Percentiles rank a stretch among this genome's conserved stretches.
phyloP scores from a whole-genome alignment of 192 early-diverging fungal species.

The Coemansia sp. region DNA sequence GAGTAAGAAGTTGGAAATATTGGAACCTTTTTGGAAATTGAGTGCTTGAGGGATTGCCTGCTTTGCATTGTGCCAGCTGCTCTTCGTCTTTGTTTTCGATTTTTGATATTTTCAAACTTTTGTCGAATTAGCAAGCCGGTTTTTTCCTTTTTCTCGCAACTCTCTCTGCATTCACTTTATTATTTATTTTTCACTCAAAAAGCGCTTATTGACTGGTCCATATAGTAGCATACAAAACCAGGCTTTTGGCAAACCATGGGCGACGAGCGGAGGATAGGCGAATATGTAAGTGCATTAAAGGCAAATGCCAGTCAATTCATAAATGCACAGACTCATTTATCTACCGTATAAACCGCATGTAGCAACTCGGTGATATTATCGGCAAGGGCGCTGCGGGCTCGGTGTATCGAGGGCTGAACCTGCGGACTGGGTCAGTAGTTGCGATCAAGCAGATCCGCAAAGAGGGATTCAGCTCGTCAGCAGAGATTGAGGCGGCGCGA shows the following conservation, averaged over 20 bases:
- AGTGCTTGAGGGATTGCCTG: background rate
- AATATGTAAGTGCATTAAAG: conserved; percentile 43
- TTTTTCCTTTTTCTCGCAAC: background rate
- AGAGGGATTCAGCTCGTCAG: conserved; percentile 59
- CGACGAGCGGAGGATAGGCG: conserved; percentile 49
- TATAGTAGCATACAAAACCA: background rate
- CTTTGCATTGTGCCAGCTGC: background rate
- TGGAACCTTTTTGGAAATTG: too few species aligned
- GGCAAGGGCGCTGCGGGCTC: conserved; percentile 74
- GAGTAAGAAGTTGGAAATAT: too few species aligned
- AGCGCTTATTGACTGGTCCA: background rate
- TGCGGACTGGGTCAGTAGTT: conserved; percentile 66
- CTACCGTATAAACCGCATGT: conserved; percentile 9
- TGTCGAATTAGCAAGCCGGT: background rate
- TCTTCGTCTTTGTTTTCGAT: background rate
- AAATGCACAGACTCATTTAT: background rate
- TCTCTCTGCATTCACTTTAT: background rate
- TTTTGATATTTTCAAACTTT: background rate
- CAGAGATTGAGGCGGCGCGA: conserved; percentile 62
- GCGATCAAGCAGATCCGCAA: conserved; percentile 72
- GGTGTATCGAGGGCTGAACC: conserved; percentile 68
- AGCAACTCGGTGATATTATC: conserved; percentile 70
- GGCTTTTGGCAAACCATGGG: conserved; percentile 21
- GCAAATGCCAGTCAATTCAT: background rate
- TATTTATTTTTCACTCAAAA: background rate